Percentiles rank a stretch among this genome's conserved stretches.
Evolutionary conservation across 2,329 filamentous ascomycete genomes (phyloP).

Genomic region (Diaporthe vexans): DNA sequence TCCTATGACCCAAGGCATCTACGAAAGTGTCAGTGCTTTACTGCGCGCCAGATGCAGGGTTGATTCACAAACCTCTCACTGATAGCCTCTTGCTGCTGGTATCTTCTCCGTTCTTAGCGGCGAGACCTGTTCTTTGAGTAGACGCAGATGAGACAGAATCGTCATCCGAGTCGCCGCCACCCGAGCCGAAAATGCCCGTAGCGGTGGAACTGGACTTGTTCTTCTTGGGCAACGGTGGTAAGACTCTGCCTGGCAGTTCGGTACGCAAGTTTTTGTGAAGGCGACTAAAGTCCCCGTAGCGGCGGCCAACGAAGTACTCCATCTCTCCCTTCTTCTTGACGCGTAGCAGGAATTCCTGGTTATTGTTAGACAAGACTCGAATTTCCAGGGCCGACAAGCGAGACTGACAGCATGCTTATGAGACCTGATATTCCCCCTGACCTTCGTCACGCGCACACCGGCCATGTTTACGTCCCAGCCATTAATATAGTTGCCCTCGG

Average conservation of each 20-base stretch:
- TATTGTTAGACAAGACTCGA: slow-evolving; percentile 33
- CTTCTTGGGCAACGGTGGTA: slow-evolving; percentile 90
- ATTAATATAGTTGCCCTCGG: slow-evolving; percentile 92
- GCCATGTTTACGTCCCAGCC: slow-evolving; percentile 98
- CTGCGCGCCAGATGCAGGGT: slow-evolving; percentile 9
- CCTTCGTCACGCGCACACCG: slow-evolving; percentile 82
- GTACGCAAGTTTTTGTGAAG: slow-evolving; percentile 84
- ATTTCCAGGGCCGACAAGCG: neutral
- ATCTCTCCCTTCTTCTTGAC: slow-evolving; percentile 83
- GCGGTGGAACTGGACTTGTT: slow-evolving; percentile 85
- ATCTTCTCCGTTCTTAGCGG: slow-evolving; percentile 47
- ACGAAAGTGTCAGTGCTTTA: neutral
- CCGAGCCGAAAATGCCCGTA: slow-evolving; percentile 46
- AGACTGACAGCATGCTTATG: slow-evolving; percentile 89
- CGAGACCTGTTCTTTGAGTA: slow-evolving; percentile 66
- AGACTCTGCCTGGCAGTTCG: slow-evolving; percentile 90
- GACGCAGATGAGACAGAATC: slow-evolving; percentile 87
- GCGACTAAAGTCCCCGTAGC: slow-evolving; percentile 89
- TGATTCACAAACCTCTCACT: slow-evolving; percentile 55
- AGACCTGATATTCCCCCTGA: slow-evolving; percentile 89
- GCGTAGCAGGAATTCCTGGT: slow-evolving; percentile 87
- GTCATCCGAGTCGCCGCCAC: slow-evolving; percentile 78
- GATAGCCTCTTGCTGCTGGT: slow-evolving; percentile 54
- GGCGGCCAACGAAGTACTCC: slow-evolving; percentile 84
- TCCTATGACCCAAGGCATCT: slow-evolving; percentile 51